Percentiles rank a stretch among this genome's conserved stretches.
Evolutionary conservation across 495 filamentous ascomycete species (phyloP).

Genomic region (Aspergillus taichungensis): DNA sequence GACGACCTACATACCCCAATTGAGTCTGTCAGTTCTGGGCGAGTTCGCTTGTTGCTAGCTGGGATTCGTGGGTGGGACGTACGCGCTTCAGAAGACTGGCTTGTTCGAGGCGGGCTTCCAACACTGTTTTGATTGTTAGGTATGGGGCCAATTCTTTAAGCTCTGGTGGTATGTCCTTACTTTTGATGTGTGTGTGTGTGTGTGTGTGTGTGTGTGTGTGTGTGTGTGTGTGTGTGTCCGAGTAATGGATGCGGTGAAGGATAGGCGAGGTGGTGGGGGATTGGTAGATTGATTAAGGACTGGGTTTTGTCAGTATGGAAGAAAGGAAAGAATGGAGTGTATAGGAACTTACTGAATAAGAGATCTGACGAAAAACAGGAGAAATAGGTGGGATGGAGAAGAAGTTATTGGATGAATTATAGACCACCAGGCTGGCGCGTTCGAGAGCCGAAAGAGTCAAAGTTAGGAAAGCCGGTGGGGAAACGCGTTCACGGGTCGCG

Average conservation of each 20-base stretch:
- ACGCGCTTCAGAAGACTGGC: constrained; percentile 94
- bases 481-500: constrained; percentile 22
- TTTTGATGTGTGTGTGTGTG: constrained; percentile 21
- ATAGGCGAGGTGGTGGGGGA: too few relatives aligned
- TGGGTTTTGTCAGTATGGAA: too few relatives aligned
- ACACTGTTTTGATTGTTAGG: constrained; percentile 48
- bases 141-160: neutral
- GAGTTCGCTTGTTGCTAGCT: neutral
- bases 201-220: constrained; percentile 6
- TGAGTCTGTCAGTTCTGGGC: constrained; percentile 1
- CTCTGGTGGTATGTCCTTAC: constrained; percentile 17
- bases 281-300: too few relatives aligned
- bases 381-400: constrained; percentile 4
- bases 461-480: constrained; percentile 14
- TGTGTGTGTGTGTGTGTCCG: constrained; percentile 3
- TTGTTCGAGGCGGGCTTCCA: constrained; percentile 95
- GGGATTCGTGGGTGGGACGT: constrained; percentile 12
- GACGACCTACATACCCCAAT: constrained; percentile 58
- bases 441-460: too few relatives aligned
- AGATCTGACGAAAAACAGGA: too few relatives aligned
- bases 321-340: too few relatives aligned
- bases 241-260: neutral
- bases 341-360: too few relatives aligned
- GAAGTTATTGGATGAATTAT: constrained; percentile 14
- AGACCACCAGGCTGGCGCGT: too few relatives aligned